Base-by-base conservation (phyloP, 2,329 filamentous ascomycete species). In the Tolypocladium tundrense region DNA sequence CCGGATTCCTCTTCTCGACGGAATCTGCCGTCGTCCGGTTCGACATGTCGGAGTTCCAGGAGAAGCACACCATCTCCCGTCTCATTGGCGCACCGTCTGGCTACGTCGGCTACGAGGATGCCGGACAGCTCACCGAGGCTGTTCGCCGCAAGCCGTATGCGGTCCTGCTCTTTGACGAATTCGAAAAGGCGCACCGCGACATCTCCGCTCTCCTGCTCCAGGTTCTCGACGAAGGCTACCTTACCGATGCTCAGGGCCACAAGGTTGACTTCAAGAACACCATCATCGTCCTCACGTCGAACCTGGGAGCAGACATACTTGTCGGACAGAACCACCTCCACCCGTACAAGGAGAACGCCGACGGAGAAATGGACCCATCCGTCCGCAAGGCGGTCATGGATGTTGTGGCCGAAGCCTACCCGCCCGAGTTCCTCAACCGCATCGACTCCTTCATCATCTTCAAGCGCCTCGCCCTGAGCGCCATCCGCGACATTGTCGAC, bases 371-470 rank as follows among this genome's bases (percentile, higher is more conserved):
- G 58, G 85, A 88, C 19, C 80, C 85, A 0, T 83, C 84, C 0
- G 83, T 92, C 53, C 90, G 90, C 67, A 79, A 83, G 59, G 86
- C 89, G 0, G 92, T 97, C 57, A 91, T 97, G 86, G 89, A 96
- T 67, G 86, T 95, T 19, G 92, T 97, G 1, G 79, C 87, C 21
- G 73, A 79, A 10, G 79, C 76, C 55, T 87, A 97, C 69, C 86
- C 93, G 6, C 94, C 94, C 3, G 94, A 97, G 70, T 99, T 97
- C 79, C 82, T 97, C 62, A 97, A 99, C 75, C 85, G 94, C 24
- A 91, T 97, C 61, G 93, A 97, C 72, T 93, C 95, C 60, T 97
- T 97, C 76, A 97, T 97, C 70, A 78, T 97, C 68, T 97, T 97
- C 80, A 93, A 92, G 74, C 84, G 93, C 10, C 82, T 97, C 2